phyloP scores from a whole-genome alignment of 2,329 filamentous ascomycete genomes.

The Raffaelea deltoideospora region DNA sequence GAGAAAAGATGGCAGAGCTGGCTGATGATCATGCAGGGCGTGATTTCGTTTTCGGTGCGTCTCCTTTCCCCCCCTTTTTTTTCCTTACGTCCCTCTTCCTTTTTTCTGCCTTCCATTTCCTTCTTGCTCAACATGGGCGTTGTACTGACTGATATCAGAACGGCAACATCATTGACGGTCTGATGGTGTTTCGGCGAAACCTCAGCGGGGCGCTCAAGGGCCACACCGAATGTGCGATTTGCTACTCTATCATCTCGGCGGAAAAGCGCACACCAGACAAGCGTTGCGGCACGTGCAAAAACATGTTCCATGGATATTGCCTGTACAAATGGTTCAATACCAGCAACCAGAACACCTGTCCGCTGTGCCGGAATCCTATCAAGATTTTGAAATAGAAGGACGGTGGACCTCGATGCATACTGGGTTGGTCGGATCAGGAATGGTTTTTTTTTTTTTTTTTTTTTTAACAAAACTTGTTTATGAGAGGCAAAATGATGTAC shows the following conservation, averaged over 20 bases:
- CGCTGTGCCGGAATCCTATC: conserved; percentile 83
- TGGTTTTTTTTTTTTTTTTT: too few relatives aligned
- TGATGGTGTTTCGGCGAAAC: conserved; percentile 75
- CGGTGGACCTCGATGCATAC: too few relatives aligned
- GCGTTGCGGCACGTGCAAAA: conserved; percentile 80
- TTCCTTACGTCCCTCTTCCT: too few relatives aligned
- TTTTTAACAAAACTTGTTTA: too few relatives aligned
- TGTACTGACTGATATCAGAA: conserved; percentile 32
- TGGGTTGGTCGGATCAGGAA: too few relatives aligned
- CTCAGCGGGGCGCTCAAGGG: conserved; percentile 79
- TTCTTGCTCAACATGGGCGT: too few relatives aligned
- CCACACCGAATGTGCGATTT: conserved; percentile 90
- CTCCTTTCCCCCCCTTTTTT: too few relatives aligned
- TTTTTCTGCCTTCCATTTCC: too few relatives aligned
- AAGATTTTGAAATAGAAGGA: too few relatives aligned
- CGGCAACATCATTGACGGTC: conserved; percentile 73
- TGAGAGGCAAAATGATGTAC: too few relatives aligned
- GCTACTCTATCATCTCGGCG: conserved; percentile 81
- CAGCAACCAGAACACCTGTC: conserved; percentile 82
- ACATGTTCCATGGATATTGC: conserved; percentile 80
- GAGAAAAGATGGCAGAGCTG: conserved; percentile 89
- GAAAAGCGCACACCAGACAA: conserved; percentile 89
- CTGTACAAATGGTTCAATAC: conserved; percentile 95
- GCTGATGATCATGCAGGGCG: conserved; percentile 76
- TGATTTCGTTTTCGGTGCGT: conserved; percentile 72